Conservation (phyloP, 371 early-diverging fungal species). For the Cokeromyces recurvatus region DNA sequence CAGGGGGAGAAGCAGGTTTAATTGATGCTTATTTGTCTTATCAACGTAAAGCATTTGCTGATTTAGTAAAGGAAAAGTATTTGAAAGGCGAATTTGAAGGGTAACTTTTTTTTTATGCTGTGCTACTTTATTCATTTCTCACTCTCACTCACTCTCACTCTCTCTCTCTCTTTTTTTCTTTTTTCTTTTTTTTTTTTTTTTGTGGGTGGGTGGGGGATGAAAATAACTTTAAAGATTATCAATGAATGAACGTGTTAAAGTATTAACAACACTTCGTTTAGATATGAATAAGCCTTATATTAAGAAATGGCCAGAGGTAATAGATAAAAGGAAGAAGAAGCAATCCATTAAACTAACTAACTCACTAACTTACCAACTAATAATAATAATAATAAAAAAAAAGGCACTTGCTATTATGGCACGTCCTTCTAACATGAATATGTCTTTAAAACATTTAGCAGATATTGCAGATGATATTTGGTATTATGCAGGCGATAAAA, state of each 20-base stretch:
- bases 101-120: too few species aligned
- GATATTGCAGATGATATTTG: conserved; percentile 83
- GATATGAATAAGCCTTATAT: conserved; percentile 70
- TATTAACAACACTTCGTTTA: conserved; percentile 64
- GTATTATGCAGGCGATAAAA: conserved; percentile 83
- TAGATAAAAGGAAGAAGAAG: too few species aligned
- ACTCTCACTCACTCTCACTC: too few species aligned
- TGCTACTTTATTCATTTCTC: too few species aligned
- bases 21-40: conserved; percentile 73
- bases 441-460: conserved; percentile 63
- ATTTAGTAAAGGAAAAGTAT: conserved; percentile 42
- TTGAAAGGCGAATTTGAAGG: conserved; percentile 41
- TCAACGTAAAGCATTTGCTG: conserved; percentile 53
- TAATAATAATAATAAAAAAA: not conserved
- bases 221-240: not conserved
- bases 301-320: conserved; percentile 79
- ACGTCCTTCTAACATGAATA: conserved; percentile 64
- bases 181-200: too few species aligned
- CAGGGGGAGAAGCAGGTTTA: conserved; percentile 66
- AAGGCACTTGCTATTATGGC: conserved; percentile 82
- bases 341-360: too few species aligned
- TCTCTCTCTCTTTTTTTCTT: too few species aligned
- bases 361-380: too few species aligned
- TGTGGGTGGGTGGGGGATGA: not conserved
- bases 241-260: conserved; percentile 58